These are phyloP conservation scores for Lotmaria passim DNA, from an alignment of 208 protist genomes.

Conservation along the genomic window DNA sequence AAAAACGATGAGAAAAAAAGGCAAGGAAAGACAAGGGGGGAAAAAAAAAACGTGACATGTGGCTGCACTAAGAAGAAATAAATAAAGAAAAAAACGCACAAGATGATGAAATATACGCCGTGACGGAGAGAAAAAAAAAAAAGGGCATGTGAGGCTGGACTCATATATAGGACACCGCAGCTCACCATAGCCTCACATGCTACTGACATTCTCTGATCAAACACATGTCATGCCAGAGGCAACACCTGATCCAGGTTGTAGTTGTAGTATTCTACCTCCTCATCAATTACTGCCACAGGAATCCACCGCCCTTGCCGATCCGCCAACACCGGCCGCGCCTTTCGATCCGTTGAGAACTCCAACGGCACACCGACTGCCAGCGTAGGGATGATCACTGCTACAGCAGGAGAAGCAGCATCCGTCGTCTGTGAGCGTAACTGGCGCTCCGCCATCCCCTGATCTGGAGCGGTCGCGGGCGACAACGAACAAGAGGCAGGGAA, in stretches of 20 bases:
- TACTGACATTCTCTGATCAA: too few species aligned
- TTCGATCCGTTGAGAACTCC: slow-evolving; percentile 2
- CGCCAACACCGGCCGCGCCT: slow-evolving; percentile 1
- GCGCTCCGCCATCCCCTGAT: background rate
- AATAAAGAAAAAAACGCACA: too few species aligned
- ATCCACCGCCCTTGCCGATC: slow-evolving; percentile 15
- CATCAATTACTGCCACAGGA: slow-evolving; percentile 15
- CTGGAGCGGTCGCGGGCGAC: background rate
- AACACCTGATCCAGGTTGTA: slow-evolving; percentile 17
- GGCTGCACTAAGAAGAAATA: too few species aligned
- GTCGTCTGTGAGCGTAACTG: background rate
- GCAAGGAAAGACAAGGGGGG: too few species aligned
- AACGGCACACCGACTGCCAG: slow-evolving; percentile 15
- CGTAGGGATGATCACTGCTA: background rate
- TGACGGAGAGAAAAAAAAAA: too few species aligned
- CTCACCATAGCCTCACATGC: too few species aligned
- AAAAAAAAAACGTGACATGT: background rate
- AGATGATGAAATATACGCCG: too few species aligned
- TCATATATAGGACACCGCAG: too few species aligned
- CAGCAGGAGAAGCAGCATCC: background rate
- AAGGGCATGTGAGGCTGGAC: too few species aligned
- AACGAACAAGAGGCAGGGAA: too few species aligned
- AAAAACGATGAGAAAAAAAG: slow-evolving; percentile 13
- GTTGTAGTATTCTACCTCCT: slow-evolving; percentile 21
- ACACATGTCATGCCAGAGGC: background rate